Base-by-base conservation (phyloP, 768 basidiomycete species). In the Coprinellus aureogranulatus region DNA sequence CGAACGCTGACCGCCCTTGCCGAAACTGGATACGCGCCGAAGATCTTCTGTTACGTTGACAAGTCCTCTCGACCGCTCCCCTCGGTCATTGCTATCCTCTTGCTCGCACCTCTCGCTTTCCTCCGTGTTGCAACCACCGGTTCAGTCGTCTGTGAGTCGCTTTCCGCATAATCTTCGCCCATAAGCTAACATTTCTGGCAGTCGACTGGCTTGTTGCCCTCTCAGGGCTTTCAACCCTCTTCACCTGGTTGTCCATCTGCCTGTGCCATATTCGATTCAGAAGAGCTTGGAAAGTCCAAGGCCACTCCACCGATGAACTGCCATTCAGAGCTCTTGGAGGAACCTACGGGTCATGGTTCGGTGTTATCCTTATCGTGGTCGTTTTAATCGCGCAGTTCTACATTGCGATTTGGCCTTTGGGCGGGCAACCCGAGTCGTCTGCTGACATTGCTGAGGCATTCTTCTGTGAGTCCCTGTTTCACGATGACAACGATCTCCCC, bases 221-320 rank as follows among this genome's bases (percentile, higher is more conserved):
- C 6, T 80, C 78, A n/a, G 77, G 77, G 48, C 71, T 80, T 25
- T 78, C 78, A 4, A 75, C 75, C 8, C 70, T 80, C 58, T 77
- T 80, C 69, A 74, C 75, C 1, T 80, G 78, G 78, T 58, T 73
- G 41, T 65, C 78, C 6, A 77, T 80, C 55, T 78, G 77, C 59
- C 64, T 78, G 46, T 80, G 78, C 75, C 78, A 78, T 58, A 78
- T 80, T 40, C 77, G 78, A 23, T 78, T 80, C 74, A 72, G 78
- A 37, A 63, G 64, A 25, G 78, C 78, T 4, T 79, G 78, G 78
- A 57, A 64, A 16, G 66, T 69, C 18, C 77, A 80, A 67, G 77
- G 78, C 8, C 78, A 80, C 60, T 76, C 75, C 0, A 2, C 75
- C 30, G 77, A 78, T 48, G 78, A 80, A 62, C 71, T 80, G 12